Percentiles rank a stretch among this genome's conserved stretches.
Evolutionary conservation across 495 filamentous ascomycete genomes (phyloP).

Genomic region (Penicillium odoratum): DNA sequence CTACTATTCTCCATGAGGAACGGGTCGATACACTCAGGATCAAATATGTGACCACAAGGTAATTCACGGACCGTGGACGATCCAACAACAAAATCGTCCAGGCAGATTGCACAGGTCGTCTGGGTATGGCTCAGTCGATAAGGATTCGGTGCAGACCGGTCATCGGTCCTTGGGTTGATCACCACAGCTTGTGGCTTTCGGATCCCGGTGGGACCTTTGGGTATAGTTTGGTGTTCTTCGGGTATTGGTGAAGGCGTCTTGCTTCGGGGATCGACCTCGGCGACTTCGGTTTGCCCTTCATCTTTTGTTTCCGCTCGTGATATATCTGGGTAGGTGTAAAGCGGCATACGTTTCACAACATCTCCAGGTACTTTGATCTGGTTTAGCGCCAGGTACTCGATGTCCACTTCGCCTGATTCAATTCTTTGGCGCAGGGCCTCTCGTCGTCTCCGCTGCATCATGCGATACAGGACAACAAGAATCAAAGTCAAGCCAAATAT

Average conservation of each 20-base stretch:
- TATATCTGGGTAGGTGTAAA: conserved; percentile 66
- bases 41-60: conserved; percentile 87
- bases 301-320: conserved; percentile 7
- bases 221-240: conserved; percentile 3
- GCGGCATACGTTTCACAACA: conserved; percentile 67
- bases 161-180: conserved; percentile 9
- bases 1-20: conserved; percentile 71
- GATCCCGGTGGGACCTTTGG: conserved; percentile 8
- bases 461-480: conserved; percentile 71
- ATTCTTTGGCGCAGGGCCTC: conserved; percentile 65
- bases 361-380: conserved; percentile 67
- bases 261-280: conserved; percentile 8
- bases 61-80: conserved; percentile 75
- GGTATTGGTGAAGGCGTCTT: conserved; percentile 3
- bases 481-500: conserved; percentile 63
- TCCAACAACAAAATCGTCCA: conserved; percentile 72
- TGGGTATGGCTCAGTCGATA: conserved; percentile 34
- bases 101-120: conserved; percentile 79
- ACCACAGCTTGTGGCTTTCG: conserved; percentile 21
- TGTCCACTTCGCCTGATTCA: conserved; percentile 70
- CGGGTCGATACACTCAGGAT: conserved; percentile 82
- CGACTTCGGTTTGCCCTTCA: conserved; percentile 12
- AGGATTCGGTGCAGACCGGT: not conserved
- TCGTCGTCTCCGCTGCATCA: conserved; percentile 67
- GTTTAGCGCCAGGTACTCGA: conserved; percentile 79